phyloP scores from a whole-genome alignment of 2,329 filamentous ascomycete species.

The Penicillium palitans region DNA sequence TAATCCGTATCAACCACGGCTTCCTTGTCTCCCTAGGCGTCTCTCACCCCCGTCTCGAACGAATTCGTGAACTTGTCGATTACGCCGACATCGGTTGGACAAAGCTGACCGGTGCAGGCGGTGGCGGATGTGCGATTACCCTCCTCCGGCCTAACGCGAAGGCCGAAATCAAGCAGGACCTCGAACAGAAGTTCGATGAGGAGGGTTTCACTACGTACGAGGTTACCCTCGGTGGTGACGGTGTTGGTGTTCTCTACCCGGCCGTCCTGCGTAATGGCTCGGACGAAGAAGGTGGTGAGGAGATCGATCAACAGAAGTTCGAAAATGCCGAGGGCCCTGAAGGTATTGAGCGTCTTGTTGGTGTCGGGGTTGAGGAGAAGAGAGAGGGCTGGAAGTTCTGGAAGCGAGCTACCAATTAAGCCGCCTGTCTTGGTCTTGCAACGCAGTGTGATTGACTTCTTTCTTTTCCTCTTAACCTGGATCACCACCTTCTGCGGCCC shows the following conservation, averaged over 20 bases:
- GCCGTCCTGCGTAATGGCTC: constrained; percentile 83
- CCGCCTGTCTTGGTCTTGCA: background rate
- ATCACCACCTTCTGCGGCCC: background rate
- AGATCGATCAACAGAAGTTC: constrained; percentile 89
- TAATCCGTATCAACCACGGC: constrained; percentile 93
- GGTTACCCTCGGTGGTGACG: constrained; percentile 87
- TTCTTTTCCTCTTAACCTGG: background rate
- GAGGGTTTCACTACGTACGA: constrained; percentile 84
- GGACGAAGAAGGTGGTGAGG: constrained; percentile 80
- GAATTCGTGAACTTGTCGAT: constrained; percentile 87
- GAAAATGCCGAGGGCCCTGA: constrained; percentile 79
- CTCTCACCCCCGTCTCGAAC: constrained; percentile 88
- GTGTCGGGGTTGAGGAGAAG: constrained; percentile 69
- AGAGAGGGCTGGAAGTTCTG: constrained; percentile 86
- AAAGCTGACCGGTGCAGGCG: constrained; percentile 92
- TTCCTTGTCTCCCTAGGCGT: constrained; percentile 88
- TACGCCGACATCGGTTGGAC: constrained; percentile 92
- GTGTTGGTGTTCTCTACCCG: constrained; percentile 91
- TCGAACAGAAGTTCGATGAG: constrained; percentile 65
- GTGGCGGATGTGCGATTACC: constrained; percentile 93
- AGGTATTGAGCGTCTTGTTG: constrained; percentile 83
- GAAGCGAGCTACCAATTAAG: constrained; percentile 47
- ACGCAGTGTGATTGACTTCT: background rate
- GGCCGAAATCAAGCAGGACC: constrained; percentile 56
- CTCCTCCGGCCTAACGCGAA: constrained; percentile 70